Conservation (phyloP, 306 rosid species). For the Corylus heterophylla region DNA sequence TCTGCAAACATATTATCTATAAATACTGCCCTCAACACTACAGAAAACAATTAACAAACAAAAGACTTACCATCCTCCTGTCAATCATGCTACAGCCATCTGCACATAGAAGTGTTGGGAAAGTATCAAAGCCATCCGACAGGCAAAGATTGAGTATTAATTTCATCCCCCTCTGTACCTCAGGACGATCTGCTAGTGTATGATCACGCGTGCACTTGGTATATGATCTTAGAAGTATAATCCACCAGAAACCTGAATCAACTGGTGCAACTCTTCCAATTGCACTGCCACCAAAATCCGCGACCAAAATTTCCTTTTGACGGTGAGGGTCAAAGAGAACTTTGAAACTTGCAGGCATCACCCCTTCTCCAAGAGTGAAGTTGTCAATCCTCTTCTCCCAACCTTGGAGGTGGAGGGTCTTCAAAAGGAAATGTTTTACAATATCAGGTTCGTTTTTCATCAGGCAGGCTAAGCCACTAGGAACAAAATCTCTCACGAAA, state of each 20-base stretch:
- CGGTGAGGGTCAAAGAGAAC: slow-evolving; percentile 17
- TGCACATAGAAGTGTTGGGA: slow-evolving; percentile 38
- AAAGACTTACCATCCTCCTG: slow-evolving; percentile 31
- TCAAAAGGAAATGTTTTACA: slow-evolving; percentile 33
- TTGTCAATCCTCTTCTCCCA: slow-evolving; percentile 31
- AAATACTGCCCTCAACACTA: not conserved
- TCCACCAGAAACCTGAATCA: slow-evolving; percentile 42
- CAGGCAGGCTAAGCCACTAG: slow-evolving; percentile 33
- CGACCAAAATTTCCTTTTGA: slow-evolving; percentile 22
- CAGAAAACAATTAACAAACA: not conserved
- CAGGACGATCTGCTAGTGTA: slow-evolving; percentile 21
- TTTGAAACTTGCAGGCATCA: slow-evolving; percentile 36
- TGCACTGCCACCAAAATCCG: slow-evolving; percentile 38
- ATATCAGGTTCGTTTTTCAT: slow-evolving; percentile 27
- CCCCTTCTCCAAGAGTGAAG: slow-evolving; percentile 35
- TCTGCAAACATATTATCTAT: not conserved
- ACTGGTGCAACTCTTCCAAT: slow-evolving; percentile 43
- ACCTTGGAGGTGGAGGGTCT: slow-evolving; percentile 37
- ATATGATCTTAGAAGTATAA: slow-evolving; percentile 29
- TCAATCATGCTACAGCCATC: slow-evolving; percentile 39
- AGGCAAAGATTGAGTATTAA: slow-evolving; percentile 27
- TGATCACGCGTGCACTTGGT: slow-evolving; percentile 18
- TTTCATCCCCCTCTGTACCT: slow-evolving; percentile 30
- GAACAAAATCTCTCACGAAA: slow-evolving; percentile 33
- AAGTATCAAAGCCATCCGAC: slow-evolving; percentile 35